These are phyloP conservation scores for Geotrichum candidum DNA, from an alignment of 1,139 yeast species.

Conservation along the genomic window DNA sequence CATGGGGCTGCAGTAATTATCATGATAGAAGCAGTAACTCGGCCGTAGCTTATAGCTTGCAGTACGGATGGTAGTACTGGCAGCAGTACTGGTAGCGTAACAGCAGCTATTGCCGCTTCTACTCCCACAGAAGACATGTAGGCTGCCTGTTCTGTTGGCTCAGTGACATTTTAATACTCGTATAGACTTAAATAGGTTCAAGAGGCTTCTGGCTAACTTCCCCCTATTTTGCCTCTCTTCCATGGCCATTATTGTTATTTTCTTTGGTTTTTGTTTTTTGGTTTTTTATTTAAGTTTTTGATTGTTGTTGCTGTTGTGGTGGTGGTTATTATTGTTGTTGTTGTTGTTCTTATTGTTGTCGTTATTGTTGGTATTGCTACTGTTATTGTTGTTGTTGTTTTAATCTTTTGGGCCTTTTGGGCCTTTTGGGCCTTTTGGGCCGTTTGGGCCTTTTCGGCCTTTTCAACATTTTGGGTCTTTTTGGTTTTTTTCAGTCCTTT, in stretches of 20 bases:
- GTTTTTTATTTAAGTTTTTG: not conserved
- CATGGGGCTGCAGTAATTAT: too few species aligned
- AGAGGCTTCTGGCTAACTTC: not conserved
- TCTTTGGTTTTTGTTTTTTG: too few species aligned
- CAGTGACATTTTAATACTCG: not conserved
- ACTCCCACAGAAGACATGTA: not conserved
- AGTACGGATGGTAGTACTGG: not conserved
- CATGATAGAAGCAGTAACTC: too few species aligned
- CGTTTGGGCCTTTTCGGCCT: not conserved
- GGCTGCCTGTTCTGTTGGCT: not conserved
- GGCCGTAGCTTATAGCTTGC: too few species aligned
- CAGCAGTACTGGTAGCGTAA: not conserved
- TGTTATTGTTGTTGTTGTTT: too few species aligned
- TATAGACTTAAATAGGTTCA: not conserved
- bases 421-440: not conserved
- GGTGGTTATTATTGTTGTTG: too few species aligned
- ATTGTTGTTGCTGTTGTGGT: too few species aligned
- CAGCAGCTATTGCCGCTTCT: not conserved
- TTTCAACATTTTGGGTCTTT: not conserved
- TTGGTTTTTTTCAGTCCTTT: not conserved
- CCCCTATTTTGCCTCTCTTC: not conserved
- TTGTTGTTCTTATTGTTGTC: too few species aligned
- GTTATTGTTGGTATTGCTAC: too few species aligned
- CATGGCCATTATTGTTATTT: too few species aligned
- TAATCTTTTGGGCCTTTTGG: not conserved